A percentile compares a stretch with the other conserved stretches of the same genome.
These are phyloP conservation scores for Fraxinus albicans DNA, from an alignment of 305 asterid genomes.

Conservation along the genomic window DNA sequence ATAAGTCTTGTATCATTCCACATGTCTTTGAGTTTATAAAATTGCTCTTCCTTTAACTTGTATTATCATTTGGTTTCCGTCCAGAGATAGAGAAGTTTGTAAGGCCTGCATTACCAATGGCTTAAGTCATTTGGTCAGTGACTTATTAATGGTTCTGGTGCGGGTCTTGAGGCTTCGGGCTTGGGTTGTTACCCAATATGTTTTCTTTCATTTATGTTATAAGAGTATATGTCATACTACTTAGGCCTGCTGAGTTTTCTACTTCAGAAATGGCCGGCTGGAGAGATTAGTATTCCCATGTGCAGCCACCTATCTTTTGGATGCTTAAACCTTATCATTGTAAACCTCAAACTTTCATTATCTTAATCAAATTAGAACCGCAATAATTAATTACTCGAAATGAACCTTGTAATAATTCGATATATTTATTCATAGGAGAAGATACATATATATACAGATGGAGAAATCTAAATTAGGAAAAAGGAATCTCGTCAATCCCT, in stretches of 20 bases:
- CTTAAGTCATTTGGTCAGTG: background rate
- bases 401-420: background rate
- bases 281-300: background rate
- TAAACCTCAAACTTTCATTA: background rate
- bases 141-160: background rate
- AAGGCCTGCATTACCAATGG: background rate
- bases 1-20: background rate
- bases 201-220: background rate
- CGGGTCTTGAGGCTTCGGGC: background rate
- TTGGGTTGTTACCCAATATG: background rate
- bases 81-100: background rate
- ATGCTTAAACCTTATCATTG: background rate
- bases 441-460: too few species aligned
- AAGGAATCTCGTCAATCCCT: too few species aligned
- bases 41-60: background rate
- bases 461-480: too few species aligned
- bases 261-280: background rate
- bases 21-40: background rate
- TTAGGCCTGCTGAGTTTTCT: background rate
- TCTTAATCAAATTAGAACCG: background rate
- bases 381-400: background rate
- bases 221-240: background rate
- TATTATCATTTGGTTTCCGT: background rate
- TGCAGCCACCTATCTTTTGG: background rate
- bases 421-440: too few species aligned